Conservation (phyloP, 495 filamentous ascomycete species). For the Tuber umbilicatum region DNA sequence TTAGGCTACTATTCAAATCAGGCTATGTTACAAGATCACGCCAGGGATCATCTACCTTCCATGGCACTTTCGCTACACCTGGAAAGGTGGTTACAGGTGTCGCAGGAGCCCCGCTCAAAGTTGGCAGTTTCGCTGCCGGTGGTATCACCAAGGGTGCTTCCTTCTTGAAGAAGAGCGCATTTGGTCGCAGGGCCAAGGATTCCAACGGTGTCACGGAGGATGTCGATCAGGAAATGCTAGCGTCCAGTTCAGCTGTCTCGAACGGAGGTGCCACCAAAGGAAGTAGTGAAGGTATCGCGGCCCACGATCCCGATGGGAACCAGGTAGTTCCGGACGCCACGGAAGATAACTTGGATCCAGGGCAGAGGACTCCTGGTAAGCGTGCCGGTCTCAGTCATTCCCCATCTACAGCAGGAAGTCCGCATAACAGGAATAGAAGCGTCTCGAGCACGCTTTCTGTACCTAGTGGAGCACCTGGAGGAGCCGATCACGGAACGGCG, state of each 20-base stretch:
- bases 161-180: conserved; percentile 64
- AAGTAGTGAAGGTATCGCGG: conserved; percentile 4
- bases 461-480: conserved; percentile 49
- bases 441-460: conserved; percentile 59
- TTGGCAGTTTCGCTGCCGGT: conserved; percentile 65
- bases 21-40: conserved; percentile 81
- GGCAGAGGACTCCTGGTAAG: conserved; percentile 23
- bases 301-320: conserved; percentile 17
- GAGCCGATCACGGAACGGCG: conserved; percentile 64
- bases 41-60: conserved; percentile 89
- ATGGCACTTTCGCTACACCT: conserved; percentile 82
- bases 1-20: conserved; percentile 88
- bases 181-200: conserved; percentile 62
- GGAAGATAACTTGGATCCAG: conserved; percentile 24
- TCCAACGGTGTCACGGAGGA: conserved; percentile 30
- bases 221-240: conserved; percentile 15
- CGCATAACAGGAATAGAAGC: conserved; percentile 62
- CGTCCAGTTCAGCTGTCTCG: conserved; percentile 5
- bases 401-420: conserved; percentile 43
- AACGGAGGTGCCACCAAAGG: conserved; percentile 19
- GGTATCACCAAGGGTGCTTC: conserved; percentile 81
- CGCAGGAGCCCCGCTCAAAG: conserved; percentile 83
- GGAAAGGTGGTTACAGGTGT: conserved; percentile 77
- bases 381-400: conserved; percentile 43
- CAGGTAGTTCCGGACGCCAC: conserved; percentile 17